These are phyloP conservation scores for Flaveria brownii DNA, from an alignment of 129 eudicot species.

Conservation along the genomic window DNA sequence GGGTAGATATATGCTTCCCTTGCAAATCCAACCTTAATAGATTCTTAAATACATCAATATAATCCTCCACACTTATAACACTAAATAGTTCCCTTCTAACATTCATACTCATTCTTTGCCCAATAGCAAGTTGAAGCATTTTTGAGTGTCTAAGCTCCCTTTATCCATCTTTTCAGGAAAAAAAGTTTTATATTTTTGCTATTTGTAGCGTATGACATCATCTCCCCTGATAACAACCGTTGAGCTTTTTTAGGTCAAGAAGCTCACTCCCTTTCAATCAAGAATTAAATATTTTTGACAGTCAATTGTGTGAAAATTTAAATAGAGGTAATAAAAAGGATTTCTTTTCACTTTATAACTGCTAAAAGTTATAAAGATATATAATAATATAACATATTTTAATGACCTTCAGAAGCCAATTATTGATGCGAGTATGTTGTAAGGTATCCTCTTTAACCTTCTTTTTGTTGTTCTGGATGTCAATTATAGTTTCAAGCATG, in stretches of 20 bases:
- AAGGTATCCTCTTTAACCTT: conserved; percentile 64
- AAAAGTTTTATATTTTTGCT: conserved; percentile 37
- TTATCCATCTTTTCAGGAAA: conserved; percentile 61
- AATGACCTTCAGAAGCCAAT: too few relatives aligned
- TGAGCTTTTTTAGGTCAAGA: conserved; percentile 85
- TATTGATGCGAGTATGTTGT: conserved; percentile 57
- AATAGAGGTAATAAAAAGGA: neutral
- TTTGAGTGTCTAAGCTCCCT: conserved; percentile 72
- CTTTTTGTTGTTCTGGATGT: conserved; percentile 83
- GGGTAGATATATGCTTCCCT: conserved; percentile 70
- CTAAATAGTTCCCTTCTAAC: conserved; percentile 86
- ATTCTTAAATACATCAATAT: conserved; percentile 76
- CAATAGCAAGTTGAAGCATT: conserved; percentile 81
- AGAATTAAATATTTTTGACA: conserved; percentile 58
- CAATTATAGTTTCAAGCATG: conserved; percentile 84
- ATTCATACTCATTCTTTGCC: conserved; percentile 85
- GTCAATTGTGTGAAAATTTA: conserved; percentile 48
- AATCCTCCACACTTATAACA: conserved; percentile 90
- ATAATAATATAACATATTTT: neutral
- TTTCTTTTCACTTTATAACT: neutral
- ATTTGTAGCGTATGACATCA: conserved; percentile 20
- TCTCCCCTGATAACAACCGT: conserved; percentile 78
- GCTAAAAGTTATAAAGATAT: neutral
- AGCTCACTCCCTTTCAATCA: conserved; percentile 77
- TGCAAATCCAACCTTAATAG: conserved; percentile 73